Conservation (phyloP, 495 filamentous ascomycete genomes). For the Daldinia concentrica region DNA sequence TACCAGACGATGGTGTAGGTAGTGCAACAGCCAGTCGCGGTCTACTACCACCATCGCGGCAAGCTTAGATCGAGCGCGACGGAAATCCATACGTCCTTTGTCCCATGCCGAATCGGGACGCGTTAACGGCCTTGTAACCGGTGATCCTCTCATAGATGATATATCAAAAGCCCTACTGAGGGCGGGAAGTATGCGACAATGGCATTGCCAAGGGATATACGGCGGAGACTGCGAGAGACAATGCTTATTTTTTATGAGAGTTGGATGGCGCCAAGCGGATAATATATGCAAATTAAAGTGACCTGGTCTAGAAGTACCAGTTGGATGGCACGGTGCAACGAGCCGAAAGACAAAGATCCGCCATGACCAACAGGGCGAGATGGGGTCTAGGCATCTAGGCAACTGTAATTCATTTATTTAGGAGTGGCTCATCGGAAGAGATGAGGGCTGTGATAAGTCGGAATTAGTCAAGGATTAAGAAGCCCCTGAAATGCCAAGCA, state of each 20-base stretch:
- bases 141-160: slow-evolving; percentile 33
- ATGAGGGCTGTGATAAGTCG: slow-evolving; percentile 11
- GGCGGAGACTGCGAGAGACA: slow-evolving; percentile 4
- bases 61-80: slow-evolving; percentile 7
- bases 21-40: slow-evolving; percentile 33
- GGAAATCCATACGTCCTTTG: slow-evolving; percentile 18
- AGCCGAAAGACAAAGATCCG: neutral
- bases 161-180: slow-evolving; percentile 19
- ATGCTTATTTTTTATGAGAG: slow-evolving; percentile 17
- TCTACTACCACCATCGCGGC: slow-evolving; percentile 17
- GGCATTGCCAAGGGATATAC: slow-evolving; percentile 9
- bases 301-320: slow-evolving; percentile 12
- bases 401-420: neutral
- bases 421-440: slow-evolving; percentile 23
- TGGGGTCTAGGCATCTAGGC: slow-evolving; percentile 11
- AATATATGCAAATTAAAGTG: slow-evolving; percentile 14
- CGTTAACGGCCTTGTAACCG: slow-evolving; percentile 13
- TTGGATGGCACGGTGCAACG: slow-evolving; percentile 18
- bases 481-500: slow-evolving; percentile 38
- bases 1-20: slow-evolving; percentile 26
- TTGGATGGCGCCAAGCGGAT: neutral
- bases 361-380: slow-evolving; percentile 21
- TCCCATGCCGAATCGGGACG: slow-evolving; percentile 28
- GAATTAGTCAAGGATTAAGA: slow-evolving; percentile 5
- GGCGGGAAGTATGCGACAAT: slow-evolving; percentile 10